phyloP scores from a whole-genome alignment of 176 grass and related monocot genomes.

The Oryza punctata region DNA sequence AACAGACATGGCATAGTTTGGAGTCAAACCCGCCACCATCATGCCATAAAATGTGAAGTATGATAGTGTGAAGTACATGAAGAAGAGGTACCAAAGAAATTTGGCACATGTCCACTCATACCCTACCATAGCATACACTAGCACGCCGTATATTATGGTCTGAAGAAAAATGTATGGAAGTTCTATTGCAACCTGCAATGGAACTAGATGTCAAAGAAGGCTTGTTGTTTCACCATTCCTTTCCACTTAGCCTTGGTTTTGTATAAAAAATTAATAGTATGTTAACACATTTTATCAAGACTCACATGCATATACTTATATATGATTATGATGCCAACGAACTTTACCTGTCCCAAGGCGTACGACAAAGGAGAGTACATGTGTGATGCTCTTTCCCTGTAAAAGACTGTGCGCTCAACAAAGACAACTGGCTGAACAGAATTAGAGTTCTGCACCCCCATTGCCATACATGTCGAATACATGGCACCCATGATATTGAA shows the following conservation, averaged over 20 bases:
- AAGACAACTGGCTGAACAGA: constrained; percentile 67
- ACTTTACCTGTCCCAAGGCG: constrained; percentile 74
- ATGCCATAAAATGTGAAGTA: constrained; percentile 89
- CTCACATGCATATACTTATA: not conserved
- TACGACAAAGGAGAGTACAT: constrained; percentile 87
- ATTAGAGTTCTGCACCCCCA: constrained; percentile 66
- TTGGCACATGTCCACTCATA: constrained; percentile 78
- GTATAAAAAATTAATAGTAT: not conserved
- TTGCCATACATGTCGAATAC: constrained; percentile 71
- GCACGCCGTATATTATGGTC: constrained; percentile 53
- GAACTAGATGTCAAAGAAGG: not conserved
- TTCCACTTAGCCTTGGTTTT: not conserved
- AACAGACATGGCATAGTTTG: constrained; percentile 63
- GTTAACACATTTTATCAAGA: not conserved
- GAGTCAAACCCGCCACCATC: constrained; percentile 78
- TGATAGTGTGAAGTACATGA: constrained; percentile 82
- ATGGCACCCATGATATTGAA: constrained; percentile 84
- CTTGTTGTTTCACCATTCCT: not conserved
- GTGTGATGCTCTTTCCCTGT: constrained; percentile 75
- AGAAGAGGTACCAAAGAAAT: constrained; percentile 84
- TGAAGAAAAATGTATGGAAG: constrained; percentile 78
- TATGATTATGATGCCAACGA: constrained; percentile 12
- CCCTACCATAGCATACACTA: constrained; percentile 74
- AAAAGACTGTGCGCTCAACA: constrained; percentile 78
- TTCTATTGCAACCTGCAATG: constrained; percentile 66